These are phyloP conservation scores for Candida takata DNA, from an alignment of 805 yeast species.

Conservation along the genomic window DNA sequence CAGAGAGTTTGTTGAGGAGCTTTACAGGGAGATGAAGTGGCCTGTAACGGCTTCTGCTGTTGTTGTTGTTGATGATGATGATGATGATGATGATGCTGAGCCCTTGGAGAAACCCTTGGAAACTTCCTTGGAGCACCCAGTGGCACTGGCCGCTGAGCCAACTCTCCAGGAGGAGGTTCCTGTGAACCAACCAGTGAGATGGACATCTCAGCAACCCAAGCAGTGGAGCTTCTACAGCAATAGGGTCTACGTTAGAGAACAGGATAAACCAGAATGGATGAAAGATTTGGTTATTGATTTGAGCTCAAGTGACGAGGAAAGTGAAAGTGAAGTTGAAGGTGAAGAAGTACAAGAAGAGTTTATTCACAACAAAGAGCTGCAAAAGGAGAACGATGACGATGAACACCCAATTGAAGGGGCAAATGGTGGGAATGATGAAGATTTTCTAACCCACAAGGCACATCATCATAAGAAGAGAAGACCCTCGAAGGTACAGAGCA, in stretches of 20 bases:
- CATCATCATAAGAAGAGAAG: constrained; percentile 5
- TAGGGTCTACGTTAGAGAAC: constrained; percentile 12
- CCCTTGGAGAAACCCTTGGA: not conserved
- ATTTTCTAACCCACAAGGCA: too few species aligned
- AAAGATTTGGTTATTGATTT: constrained; percentile 19
- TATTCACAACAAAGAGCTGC: too few species aligned
- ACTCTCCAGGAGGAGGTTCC: too few species aligned
- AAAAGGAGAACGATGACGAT: too few species aligned
- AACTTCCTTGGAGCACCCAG: too few species aligned
- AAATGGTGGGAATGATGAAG: too few species aligned
- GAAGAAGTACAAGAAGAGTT: too few species aligned
- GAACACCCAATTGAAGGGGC: too few species aligned
- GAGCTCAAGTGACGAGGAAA: constrained; percentile 18
- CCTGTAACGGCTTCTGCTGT: constrained; percentile 11
- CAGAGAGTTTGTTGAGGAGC: constrained; percentile 13
- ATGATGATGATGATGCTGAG: not conserved
- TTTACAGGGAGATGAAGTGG: constrained; percentile 16
- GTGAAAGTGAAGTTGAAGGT: constrained; percentile 10
- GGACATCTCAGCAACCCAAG: constrained; percentile 4
- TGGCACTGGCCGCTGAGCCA: too few species aligned
- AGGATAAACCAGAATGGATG: constrained; percentile 21
- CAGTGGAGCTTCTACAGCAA: constrained; percentile 8
- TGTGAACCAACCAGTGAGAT: not conserved
- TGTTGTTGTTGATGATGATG: not conserved
- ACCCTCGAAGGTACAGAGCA: constrained; percentile 2